Conservation (phyloP, 176 grass and related monocot genomes). For the Tillandsia fasciculata region DNA sequence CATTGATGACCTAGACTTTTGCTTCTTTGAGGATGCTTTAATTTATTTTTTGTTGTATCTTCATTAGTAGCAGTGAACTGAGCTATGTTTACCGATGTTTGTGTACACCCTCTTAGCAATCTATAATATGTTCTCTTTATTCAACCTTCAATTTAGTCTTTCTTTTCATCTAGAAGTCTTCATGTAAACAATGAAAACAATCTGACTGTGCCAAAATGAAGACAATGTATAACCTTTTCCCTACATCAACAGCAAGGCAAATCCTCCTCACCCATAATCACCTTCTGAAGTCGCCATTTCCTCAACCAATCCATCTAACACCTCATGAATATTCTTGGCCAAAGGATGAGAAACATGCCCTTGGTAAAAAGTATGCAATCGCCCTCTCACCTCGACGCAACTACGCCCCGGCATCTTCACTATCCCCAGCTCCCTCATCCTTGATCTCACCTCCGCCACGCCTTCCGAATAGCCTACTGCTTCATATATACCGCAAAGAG, state of each 20-base stretch:
- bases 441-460: conserved; percentile 37
- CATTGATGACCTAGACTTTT: no score
- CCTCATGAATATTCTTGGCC: conserved; percentile 25
- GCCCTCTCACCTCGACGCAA: conserved; percentile 42
- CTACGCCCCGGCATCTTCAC: conserved; percentile 53
- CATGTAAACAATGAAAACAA: no score
- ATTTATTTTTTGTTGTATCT: no score
- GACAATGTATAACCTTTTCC: no score
- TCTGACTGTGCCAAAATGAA: no score
- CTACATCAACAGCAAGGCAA: not conserved
- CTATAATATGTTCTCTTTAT: no score
- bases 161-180: no score
- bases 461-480: conserved; percentile 26
- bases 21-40: no score
- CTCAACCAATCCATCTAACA: conserved; percentile 27
- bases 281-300: conserved; percentile 22
- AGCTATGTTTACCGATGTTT: no score
- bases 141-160: no score
- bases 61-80: no score
- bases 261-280: conserved; percentile 15
- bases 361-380: conserved; percentile 38
- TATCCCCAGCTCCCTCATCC: conserved; percentile 59
- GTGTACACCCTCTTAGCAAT: no score
- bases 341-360: conserved; percentile 26
- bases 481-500: conserved; percentile 46